Base-by-base conservation (phyloP, 208 protist genomes). In the Acanthamoeba castellanii region DNA sequence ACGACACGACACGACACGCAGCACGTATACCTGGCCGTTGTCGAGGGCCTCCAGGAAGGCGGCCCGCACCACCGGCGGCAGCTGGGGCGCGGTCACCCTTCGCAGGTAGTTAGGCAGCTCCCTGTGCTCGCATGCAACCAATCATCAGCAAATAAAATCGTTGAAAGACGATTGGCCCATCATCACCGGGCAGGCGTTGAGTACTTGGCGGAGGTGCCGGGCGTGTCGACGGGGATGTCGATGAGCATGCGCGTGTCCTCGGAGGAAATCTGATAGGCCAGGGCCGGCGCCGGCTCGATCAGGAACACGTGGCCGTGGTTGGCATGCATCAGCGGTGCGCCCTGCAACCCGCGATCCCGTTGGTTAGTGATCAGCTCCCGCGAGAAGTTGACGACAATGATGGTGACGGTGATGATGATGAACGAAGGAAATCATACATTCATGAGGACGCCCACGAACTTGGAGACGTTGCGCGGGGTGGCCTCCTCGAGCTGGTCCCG, bases 281-380 rank as follows among this genome's bases (percentile, higher is more conserved):
- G 97, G 89, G 99, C 98, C 27, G 98, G 98, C 50, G 97, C 97
- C 14, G 98, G 98, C 95, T 99, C 98, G 92, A 97, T 97, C 70
- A 99, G 96, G 95, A 99, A 98, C 27, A 99, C 98, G 64, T 98
- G 98, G 61, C 98, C 98, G 78, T 98, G 96, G 95, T 98, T 96
- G 93, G 98, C 97, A 52, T 57, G 32, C 84, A 37, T 25, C 32
- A 68, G 84, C 18, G 84, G 59, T 5, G 66, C 66, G 25, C 66
- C 66, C 66, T 74, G 66, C n/a, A 22, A 34, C 22, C 30, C 7
- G 22, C 16, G 61, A 68, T 3, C 27, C 61, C 20, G 6, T 30
- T 47, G 42, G 42, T 47, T 8, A 3, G 42, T 8, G 42, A 47
- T 47, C 42, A 11, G 42, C 42, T 47, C 42, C 42, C n/a, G n/a